A percentile compares a stretch with the other conserved stretches of the same genome.
phyloP scores from a whole-genome alignment of 352 stramenopile species.

The Globisporangium uncinulatum region DNA sequence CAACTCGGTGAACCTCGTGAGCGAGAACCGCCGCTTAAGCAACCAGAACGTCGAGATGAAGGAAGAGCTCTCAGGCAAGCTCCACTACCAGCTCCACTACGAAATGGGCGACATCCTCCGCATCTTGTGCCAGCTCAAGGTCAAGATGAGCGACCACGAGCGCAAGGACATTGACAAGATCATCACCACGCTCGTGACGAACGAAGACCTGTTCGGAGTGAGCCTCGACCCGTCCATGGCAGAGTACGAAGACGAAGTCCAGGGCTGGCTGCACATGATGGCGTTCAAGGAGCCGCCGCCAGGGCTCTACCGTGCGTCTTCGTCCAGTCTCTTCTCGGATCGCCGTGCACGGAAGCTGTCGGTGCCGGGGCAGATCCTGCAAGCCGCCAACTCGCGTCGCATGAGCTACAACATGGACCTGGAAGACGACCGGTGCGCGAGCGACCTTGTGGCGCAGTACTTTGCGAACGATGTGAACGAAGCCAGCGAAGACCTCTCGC shows the following conservation, averaged over 20 bases:
- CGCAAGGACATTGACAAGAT: constrained; percentile 62
- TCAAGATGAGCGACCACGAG: constrained; percentile 47
- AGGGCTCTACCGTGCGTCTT: constrained; percentile 6
- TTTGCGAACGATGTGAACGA: constrained; percentile 14
- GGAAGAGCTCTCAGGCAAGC: constrained; percentile 52
- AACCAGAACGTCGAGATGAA: constrained; percentile 68
- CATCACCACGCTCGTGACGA: constrained; percentile 59
- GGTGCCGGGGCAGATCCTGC: constrained; percentile 10
- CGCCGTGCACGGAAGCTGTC: constrained; percentile 7
- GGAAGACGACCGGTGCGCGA: constrained; percentile 15
- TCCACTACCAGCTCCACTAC: constrained; percentile 63
- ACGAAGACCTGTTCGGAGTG: constrained; percentile 60
- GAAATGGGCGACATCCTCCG: constrained; percentile 69
- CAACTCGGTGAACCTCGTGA: constrained; percentile 45
- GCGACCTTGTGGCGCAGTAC: constrained; percentile 19
- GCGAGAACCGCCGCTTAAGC: constrained; percentile 49
- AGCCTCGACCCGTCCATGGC: constrained; percentile 43
- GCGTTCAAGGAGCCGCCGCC: constrained; percentile 34
- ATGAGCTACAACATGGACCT: constrained; percentile 13
- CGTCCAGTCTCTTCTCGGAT: constrained; percentile 6
- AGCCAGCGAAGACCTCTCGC: constrained; percentile 29
- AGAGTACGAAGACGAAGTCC: constrained; percentile 63
- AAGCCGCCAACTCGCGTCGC: constrained; percentile 13
- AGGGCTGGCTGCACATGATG: constrained; percentile 73
- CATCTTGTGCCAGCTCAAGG: constrained; percentile 64